These are phyloP conservation scores for Ogataea pilisensis DNA, from an alignment of 805 yeast species.

Conservation along the genomic window DNA sequence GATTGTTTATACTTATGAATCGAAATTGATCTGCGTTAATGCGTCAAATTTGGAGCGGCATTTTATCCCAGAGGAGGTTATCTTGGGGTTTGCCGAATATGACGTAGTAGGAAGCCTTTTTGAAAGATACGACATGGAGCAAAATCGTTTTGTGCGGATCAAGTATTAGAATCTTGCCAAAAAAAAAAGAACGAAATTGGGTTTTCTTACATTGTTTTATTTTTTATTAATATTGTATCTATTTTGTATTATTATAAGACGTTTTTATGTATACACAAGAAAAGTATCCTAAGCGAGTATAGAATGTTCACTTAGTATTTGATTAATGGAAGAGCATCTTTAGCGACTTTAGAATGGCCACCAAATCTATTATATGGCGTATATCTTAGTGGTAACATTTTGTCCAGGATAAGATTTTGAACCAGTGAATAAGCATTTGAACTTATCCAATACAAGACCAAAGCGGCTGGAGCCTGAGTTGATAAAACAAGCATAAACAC, in stretches of 20 bases:
- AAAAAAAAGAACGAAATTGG: too few relatives aligned
- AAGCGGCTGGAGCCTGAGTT: conserved; percentile 80
- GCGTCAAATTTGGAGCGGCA: background rate
- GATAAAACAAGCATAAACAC: conserved; percentile 80
- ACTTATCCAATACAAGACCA: conserved; percentile 85
- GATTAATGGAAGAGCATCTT: conserved; percentile 13
- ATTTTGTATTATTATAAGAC: too few relatives aligned
- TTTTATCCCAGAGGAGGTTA: background rate
- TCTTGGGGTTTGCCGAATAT: conserved; percentile 9
- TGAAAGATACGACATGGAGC: background rate
- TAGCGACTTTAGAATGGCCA: conserved; percentile 7
- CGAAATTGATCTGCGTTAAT: background rate
- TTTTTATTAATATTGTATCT: too few relatives aligned
- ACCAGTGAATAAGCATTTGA: conserved; percentile 72
- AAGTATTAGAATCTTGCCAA: too few relatives aligned
- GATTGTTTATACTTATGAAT: background rate
- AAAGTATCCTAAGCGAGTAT: too few relatives aligned
- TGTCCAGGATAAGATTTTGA: conserved; percentile 72
- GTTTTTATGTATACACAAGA: too few relatives aligned
- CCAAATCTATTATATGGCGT: conserved; percentile 37
- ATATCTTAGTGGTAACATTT: conserved; percentile 53
- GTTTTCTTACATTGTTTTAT: too few relatives aligned
- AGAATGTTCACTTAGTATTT: conserved; percentile 7
- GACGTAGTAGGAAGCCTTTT: conserved; percentile 16
- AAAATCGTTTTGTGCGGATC: background rate